phyloP scores from a whole-genome alignment of 164 flowering plant species.

The Aristolochia contorta region DNA sequence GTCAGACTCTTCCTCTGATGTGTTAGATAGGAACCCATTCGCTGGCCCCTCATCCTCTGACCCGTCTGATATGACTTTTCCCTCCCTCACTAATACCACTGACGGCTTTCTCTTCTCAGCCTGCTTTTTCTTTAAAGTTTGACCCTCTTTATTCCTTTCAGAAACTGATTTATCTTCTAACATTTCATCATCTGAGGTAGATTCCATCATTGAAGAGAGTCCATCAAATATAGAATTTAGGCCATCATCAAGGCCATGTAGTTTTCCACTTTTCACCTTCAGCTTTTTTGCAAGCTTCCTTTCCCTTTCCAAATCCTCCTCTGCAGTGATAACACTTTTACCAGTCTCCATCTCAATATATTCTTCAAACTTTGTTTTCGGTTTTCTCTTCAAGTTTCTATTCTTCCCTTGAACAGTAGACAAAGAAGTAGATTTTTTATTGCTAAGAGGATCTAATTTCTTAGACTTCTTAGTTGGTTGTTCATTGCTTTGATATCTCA shows the following conservation, averaged over 20 bases:
- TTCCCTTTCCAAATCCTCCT: conserved; percentile 66
- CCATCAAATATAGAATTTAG: conserved; percentile 49
- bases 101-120: neutral
- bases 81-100: too few species aligned
- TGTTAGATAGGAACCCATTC: too few species aligned
- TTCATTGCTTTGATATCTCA: conserved; percentile 2
- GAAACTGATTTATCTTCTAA: conserved; percentile 13
- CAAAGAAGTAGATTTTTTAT: neutral
- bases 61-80: too few species aligned
- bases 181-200: conserved; percentile 11
- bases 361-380: conserved; percentile 59
- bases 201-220: conserved; percentile 27
- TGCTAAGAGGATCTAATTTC: conserved; percentile 3
- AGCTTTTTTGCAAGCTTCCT: conserved; percentile 75
- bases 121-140: conserved; percentile 10
- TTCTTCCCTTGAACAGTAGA: conserved; percentile 11
- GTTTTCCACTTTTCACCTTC: conserved; percentile 57
- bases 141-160: conserved; percentile 23
- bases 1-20: too few species aligned
- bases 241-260: conserved; percentile 52
- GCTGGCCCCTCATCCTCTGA: too few species aligned
- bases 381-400: conserved; percentile 22
- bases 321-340: conserved; percentile 21
- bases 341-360: conserved; percentile 42
- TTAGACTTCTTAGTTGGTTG: conserved; percentile 6